phyloP scores from a whole-genome alignment of 805 yeast genomes.

The Ogataea ganodermae region DNA sequence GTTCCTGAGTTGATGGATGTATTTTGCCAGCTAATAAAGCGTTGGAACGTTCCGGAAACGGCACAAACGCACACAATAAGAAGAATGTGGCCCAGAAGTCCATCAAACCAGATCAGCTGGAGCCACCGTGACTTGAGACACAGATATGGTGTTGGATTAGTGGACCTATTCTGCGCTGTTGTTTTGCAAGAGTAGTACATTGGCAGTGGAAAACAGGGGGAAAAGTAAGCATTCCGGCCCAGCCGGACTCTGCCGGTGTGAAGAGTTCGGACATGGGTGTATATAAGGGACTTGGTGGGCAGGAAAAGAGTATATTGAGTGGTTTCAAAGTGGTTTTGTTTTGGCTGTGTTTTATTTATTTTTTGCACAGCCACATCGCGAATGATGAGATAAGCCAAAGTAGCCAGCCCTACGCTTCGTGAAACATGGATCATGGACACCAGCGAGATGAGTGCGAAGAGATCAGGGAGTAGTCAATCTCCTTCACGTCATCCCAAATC shows the following conservation, averaged over 20 bases:
- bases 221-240: no score
- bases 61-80: not conserved
- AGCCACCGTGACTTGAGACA: constrained; percentile 29
- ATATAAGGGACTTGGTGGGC: not conserved
- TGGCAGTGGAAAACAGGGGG: not conserved
- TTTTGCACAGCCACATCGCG: no score
- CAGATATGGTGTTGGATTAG: constrained; percentile 25
- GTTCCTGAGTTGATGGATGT: not conserved
- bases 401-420: no score
- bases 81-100: constrained; percentile 8
- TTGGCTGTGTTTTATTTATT: not conserved
- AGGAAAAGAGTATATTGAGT: no score
- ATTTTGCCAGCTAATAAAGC: not conserved
- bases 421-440: no score
- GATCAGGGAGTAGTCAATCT: no score
- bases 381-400: no score
- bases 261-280: no score
- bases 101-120: constrained; percentile 19
- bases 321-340: not conserved
- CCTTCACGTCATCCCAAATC: no score
- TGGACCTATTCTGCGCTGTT: constrained; percentile 26
- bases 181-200: constrained; percentile 16
- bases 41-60: not conserved
- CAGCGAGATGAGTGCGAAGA: no score
- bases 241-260: no score